Base-by-base conservation (phyloP, 2,329 filamentous ascomycete genomes). In the Triangularia setosa region DNA sequence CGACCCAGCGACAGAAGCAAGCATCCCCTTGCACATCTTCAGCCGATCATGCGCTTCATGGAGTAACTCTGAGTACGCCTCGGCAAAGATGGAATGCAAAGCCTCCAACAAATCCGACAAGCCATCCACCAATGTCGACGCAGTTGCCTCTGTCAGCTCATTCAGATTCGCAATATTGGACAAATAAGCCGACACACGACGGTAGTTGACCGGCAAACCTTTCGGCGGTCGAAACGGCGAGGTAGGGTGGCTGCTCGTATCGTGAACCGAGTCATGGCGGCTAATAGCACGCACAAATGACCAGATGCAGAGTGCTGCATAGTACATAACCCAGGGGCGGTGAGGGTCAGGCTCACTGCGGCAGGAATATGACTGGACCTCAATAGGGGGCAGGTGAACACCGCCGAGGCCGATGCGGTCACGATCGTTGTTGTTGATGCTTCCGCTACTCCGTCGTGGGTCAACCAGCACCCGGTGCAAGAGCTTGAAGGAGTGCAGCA, bases 271-370 rank as follows among this genome's bases (percentile, higher is more conserved):
- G 66, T 71, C 64, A 35, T 58, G 68, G 0, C 86, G 87, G 61
- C 92, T 90, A 14, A 94, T 78, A 0, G 93, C 91, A 71, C 88
- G 92, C 2, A 92, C 92, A 72, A 94, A 97, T 3, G 87, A 90
- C 92, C 92, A 97, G 11, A 97, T 92, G 58, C 92, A 90, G 61
- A 97, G 79, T 0, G 89, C 87, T 0, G 93, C 90, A 70, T 94
- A 94, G 77, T 96, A 97, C 73, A 97, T 84, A 53, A 96, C 90
- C 92, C 93, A 97, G 0, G 93, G 91, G 25, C 92, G 84, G 70
- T 97, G 94, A 23, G 95, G 87, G 25, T 96, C 85, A 28, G 89
- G 86, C 72, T 97, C 93, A 68, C 90, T 88, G 33, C 89, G 85
- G 12, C 91, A 89, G 0, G 87, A 90, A 75, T 96, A 97, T 18